Conservation (phyloP, 164 flowering plant species). For the Annona squamosa region DNA sequence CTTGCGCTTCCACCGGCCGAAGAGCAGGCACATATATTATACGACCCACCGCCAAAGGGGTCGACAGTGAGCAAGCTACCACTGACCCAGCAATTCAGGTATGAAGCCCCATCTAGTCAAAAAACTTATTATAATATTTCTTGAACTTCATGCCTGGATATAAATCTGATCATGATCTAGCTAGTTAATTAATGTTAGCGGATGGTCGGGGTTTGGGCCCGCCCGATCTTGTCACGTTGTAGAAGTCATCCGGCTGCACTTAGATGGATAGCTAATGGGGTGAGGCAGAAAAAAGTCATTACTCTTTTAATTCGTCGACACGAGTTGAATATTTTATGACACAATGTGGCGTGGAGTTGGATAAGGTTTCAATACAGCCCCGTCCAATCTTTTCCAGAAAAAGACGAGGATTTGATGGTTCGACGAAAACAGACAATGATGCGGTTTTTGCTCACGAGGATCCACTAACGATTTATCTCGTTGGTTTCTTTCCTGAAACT, state of each 20-base stretch:
- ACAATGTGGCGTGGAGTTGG: too few relatives aligned
- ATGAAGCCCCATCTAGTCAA: not conserved
- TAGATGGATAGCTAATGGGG: not conserved
- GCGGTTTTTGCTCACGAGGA: too few relatives aligned
- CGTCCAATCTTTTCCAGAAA: too few relatives aligned
- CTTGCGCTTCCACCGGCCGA: slow-evolving; percentile 12
- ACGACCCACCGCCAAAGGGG: slow-evolving; percentile 7
- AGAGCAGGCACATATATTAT: slow-evolving; percentile 2
- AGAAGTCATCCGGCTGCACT: not conserved
- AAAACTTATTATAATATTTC: not conserved
- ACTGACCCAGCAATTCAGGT: slow-evolving; percentile 12
- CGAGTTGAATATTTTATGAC: too few relatives aligned
- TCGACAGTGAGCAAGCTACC: slow-evolving; percentile 6
- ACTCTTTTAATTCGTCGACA: too few relatives aligned
- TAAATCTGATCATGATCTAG: not conserved
- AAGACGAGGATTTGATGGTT: too few relatives aligned
- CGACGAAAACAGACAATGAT: too few relatives aligned
- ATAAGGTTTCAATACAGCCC: too few relatives aligned
- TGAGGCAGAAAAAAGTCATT: not conserved
- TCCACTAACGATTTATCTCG: too few relatives aligned
- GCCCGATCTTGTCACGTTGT: not conserved
- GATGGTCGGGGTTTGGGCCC: not conserved
- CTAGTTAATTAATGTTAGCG: not conserved
- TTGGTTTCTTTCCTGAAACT: too few relatives aligned
- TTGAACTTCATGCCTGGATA: not conserved